Evolutionary conservation across 2,329 filamentous ascomycete genomes (phyloP).

Genomic region (Fusarium dlaminii): DNA sequence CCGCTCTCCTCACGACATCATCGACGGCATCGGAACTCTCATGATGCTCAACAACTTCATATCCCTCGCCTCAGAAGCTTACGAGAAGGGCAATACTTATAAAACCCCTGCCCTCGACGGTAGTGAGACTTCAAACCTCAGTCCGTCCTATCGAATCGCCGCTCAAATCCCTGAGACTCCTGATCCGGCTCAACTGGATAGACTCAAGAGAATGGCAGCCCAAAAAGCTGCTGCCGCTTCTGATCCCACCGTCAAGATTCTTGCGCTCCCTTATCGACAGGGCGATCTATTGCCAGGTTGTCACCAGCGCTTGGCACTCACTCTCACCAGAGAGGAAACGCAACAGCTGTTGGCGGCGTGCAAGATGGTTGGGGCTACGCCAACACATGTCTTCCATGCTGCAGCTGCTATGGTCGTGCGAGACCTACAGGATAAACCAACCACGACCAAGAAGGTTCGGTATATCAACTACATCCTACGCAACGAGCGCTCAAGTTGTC

Average conservation of each 20-base stretch:
- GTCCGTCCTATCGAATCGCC: conserved; percentile 16
- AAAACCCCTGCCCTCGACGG: conserved; percentile 30
- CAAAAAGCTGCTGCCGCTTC: conserved; percentile 7
- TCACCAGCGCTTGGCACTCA: conserved; percentile 42
- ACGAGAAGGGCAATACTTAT: conserved; percentile 13
- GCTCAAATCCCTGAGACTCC: background rate
- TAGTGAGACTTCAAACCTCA: conserved; percentile 22
- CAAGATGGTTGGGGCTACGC: conserved; percentile 35
- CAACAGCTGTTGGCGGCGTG: conserved; percentile 26
- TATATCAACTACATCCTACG: conserved; percentile 48
- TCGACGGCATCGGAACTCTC: conserved; percentile 53
- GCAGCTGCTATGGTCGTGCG: conserved; percentile 44
- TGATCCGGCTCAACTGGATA: background rate
- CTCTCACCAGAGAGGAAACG: conserved; percentile 28
- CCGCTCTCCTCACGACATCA: conserved; percentile 51
- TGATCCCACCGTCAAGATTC: background rate
- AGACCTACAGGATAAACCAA: conserved; percentile 31
- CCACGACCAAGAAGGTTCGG: conserved; percentile 5
- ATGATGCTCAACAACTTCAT: conserved; percentile 47
- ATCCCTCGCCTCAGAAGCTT: conserved; percentile 36
- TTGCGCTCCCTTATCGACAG: conserved; percentile 32
- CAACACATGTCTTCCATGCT: conserved; percentile 48
- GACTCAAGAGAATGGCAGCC: background rate
- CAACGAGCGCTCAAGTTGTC: conserved; percentile 44
- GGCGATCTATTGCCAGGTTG: conserved; percentile 26